Conservation (phyloP, 2,329 filamentous ascomycete species). For the Claviceps monticola region DNA sequence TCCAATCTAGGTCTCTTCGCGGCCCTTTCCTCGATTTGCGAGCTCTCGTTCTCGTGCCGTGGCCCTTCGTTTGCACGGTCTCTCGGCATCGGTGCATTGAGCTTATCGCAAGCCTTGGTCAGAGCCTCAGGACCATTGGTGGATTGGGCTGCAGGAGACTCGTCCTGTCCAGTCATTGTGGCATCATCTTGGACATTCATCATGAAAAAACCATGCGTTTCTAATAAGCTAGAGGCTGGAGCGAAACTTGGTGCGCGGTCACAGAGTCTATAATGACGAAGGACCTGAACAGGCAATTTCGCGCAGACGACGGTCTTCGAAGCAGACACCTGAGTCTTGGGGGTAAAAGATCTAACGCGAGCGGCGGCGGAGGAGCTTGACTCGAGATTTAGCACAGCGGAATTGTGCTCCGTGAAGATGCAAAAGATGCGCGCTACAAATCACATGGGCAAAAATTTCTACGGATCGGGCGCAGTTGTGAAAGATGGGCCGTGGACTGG, state of each 20-base stretch:
- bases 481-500: not conserved
- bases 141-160: slow-evolving; percentile 6
- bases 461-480: not conserved
- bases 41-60: not conserved
- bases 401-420: not conserved
- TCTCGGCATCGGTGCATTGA: slow-evolving; percentile 7
- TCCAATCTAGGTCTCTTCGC: slow-evolving; percentile 48
- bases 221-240: not conserved
- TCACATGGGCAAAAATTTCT: slow-evolving; percentile 6
- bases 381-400: not conserved
- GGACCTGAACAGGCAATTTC: not conserved
- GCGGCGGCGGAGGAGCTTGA: not conserved
- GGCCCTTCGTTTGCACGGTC: not conserved
- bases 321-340: not conserved
- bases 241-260: not conserved
- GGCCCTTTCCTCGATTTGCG: slow-evolving; percentile 24
- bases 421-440: not conserved
- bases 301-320: not conserved
- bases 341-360: not conserved
- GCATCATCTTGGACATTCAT: slow-evolving; percentile 17
- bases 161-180: slow-evolving; percentile 11
- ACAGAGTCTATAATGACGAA: not conserved
- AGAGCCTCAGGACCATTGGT: not conserved
- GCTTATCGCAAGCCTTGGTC: not conserved
- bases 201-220: not conserved